Evolutionary conservation across 108 stramenopile genomes (phyloP), one percentile per base, ranked within the genome.

Genomic region (Skeletonema menzelii): DNA sequence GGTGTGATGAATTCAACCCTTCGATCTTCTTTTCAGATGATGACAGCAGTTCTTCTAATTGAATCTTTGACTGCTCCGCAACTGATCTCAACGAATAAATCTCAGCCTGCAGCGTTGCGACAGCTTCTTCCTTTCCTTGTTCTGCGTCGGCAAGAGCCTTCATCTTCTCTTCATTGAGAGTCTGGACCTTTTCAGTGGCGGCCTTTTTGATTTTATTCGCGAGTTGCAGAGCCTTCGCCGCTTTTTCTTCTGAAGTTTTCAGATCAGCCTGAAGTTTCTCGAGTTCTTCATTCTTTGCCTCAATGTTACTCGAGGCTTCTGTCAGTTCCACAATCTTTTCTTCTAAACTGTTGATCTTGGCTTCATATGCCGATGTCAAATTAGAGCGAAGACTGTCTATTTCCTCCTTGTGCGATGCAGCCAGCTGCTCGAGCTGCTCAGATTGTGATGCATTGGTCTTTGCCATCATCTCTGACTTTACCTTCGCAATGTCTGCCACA

Each of bases 201-300:
- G 84, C 84, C 20, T 75, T 76, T 57, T 84, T 85, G 63, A 82
- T 72, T 70, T 85, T 85, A 34, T 79, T 85, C 2, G 80, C 77
- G 2, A 82, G 19, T 26, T 80, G 74, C 35, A 85, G 37, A 11
- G 80, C 77, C 40, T 85, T 76, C 14, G 72, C 61, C 46, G 63
- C 57, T 30, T 82, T 82, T 67, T 82, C 73, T 70, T 69, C 57
- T 0, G 65, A 35, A 24, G 40, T 37, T 10, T 47, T 57, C 27
- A 85, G 57, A 14, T 85, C 70, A 12, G 55, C 28, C 32, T 74
- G 62, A 0, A 80, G 24, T 70, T 75, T 63, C 20, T 75, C 69
- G 5, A 86, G 63, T 27, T 81, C 83, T 31, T 72, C 63, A 8
- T 75, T 73, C 26, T 81, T 75, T 62, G 68, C 78, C 20, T 77